Evolutionary conservation across 495 filamentous ascomycete species (phyloP).

Genomic region (Aspergillus hancockii): DNA sequence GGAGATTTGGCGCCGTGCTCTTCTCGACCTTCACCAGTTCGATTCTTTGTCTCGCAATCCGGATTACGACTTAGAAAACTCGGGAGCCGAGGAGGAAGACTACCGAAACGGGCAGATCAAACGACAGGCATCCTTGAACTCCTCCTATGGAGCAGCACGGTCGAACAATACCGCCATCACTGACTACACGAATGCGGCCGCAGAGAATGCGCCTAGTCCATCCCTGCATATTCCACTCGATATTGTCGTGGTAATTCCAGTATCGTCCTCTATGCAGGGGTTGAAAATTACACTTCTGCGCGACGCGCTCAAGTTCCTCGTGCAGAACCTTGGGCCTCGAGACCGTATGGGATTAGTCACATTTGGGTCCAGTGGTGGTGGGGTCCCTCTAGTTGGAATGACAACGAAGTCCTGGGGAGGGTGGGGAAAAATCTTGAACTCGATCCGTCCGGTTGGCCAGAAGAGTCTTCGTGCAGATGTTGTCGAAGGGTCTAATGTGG

Average conservation of each 20-base stretch:
- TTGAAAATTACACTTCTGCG: constrained; percentile 94
- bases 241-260: constrained; percentile 94
- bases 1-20: constrained; percentile 86
- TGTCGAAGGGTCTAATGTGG: constrained; percentile 96
- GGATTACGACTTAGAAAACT: constrained; percentile 78
- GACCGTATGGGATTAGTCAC: constrained; percentile 98
- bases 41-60: constrained; percentile 61
- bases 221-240: constrained; percentile 91
- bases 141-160: constrained; percentile 69
- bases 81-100: constrained; percentile 89
- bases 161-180: constrained; percentile 49
- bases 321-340: constrained; percentile 85
- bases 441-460: constrained; percentile 90
- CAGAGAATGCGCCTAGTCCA: constrained; percentile 53
- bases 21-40: constrained; percentile 76
- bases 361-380: constrained; percentile 92
- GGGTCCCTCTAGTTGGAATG: constrained; percentile 96
- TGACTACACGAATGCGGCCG: constrained; percentile 66
- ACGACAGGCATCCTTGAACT: constrained; percentile 84
- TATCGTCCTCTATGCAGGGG: constrained; percentile 98
- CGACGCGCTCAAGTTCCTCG: constrained; percentile 92
- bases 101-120: constrained; percentile 71
- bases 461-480: constrained; percentile 97
- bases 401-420: constrained; percentile 91
- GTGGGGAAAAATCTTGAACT: constrained; percentile 84